A percentile compares a stretch with the other conserved stretches of the same genome.
These are phyloP conservation scores for Geranium incanum DNA, from an alignment of 441 rosid species.

Conservation along the genomic window DNA sequence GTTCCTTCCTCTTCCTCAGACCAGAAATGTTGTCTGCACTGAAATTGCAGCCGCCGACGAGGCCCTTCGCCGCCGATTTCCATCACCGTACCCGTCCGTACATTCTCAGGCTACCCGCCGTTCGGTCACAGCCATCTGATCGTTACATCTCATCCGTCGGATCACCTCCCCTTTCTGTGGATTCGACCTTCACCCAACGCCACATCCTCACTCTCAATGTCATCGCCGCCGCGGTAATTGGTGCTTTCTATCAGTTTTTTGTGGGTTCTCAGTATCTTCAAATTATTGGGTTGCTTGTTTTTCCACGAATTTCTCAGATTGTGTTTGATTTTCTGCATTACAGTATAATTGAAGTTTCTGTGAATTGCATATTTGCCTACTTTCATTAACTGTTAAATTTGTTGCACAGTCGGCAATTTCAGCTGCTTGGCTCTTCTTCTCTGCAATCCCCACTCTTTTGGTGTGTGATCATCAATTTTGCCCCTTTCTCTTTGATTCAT, in stretches of 20 bases:
- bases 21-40: slow-evolving; percentile 26
- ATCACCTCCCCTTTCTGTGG: slow-evolving; percentile 41
- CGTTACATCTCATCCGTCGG: slow-evolving; percentile 51
- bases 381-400: slow-evolving; percentile 18
- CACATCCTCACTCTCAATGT: slow-evolving; percentile 52
- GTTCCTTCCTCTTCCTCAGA: not conserved
- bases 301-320: not conserved
- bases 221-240: slow-evolving; percentile 54
- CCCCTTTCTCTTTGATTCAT: not conserved
- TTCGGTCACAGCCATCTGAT: slow-evolving; percentile 31
- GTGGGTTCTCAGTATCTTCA: not conserved
- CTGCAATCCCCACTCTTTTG: slow-evolving; percentile 79
- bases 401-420: slow-evolving; percentile 55
- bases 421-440: slow-evolving; percentile 68
- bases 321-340: not conserved
- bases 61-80: slow-evolving; percentile 9
- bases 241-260: not conserved
- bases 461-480: slow-evolving; percentile 27
- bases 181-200: slow-evolving; percentile 52
- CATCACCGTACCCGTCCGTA: not conserved
- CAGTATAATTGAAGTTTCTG: not conserved
- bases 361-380: not conserved
- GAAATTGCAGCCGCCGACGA: slow-evolving; percentile 21
- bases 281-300: not conserved
- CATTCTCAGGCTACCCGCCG: slow-evolving; percentile 23